Evolutionary conservation across 2,329 filamentous ascomycete species (phyloP).

Genomic region (Epichloe festucae): DNA sequence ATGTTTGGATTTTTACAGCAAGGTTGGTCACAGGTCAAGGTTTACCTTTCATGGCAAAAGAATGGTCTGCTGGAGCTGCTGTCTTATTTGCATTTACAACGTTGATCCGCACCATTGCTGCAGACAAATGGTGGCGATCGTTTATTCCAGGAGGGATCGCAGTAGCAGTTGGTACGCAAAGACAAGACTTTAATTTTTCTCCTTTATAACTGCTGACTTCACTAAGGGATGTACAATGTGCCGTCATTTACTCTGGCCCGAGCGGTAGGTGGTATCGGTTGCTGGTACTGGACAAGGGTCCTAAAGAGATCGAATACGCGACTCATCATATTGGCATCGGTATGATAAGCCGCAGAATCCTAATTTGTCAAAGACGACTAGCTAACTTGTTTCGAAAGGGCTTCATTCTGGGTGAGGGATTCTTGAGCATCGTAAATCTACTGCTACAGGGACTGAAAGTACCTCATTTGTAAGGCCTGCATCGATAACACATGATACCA

Average conservation of each 20-base stretch:
- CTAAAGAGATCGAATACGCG: constrained; percentile 50
- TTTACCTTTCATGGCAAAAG: constrained; percentile 75
- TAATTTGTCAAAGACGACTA: neutral
- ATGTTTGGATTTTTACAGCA: constrained; percentile 96
- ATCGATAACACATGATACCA: neutral
- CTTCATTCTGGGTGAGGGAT: constrained; percentile 82
- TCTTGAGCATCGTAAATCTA: constrained; percentile 84
- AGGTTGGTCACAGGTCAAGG: constrained; percentile 85
- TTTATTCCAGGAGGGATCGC: constrained; percentile 88
- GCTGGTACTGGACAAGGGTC: constrained; percentile 62
- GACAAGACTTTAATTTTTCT: neutral
- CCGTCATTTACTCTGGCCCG: constrained; percentile 89
- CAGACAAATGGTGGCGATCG: constrained; percentile 51
- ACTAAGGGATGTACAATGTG: constrained; percentile 84
- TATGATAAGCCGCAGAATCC: constrained; percentile 21
- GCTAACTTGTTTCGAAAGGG: constrained; percentile 37
- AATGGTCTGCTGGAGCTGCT: constrained; percentile 67
- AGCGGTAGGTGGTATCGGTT: constrained; percentile 61
- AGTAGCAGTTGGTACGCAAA: constrained; percentile 64
- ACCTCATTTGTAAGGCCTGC: constrained; percentile 47
- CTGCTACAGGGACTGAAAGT: constrained; percentile 64
- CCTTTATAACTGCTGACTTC: neutral
- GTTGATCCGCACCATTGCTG: constrained; percentile 47
- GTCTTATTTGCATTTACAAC: constrained; percentile 62
- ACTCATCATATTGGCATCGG: constrained; percentile 74